phyloP scores from a whole-genome alignment of 139 green algal species.

The Ettlia oleoabundans region DNA sequence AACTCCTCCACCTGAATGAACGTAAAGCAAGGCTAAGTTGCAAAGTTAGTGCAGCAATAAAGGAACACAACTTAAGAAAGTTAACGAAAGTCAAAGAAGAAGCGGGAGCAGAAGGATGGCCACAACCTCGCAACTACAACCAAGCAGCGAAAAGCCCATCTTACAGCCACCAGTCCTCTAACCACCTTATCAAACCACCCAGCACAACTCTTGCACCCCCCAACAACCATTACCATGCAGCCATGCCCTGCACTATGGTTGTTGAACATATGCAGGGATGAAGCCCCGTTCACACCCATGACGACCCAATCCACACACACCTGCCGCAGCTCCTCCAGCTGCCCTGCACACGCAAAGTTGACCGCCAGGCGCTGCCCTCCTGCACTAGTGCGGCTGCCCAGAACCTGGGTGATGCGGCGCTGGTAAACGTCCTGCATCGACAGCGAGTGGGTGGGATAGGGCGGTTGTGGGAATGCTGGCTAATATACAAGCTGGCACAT shows the following conservation, averaged over 20 bases:
- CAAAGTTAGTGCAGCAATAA: not conserved
- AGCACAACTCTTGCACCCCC: too few species aligned
- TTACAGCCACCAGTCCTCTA: too few species aligned
- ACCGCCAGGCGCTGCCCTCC: conserved; percentile 34
- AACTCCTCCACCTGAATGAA: conserved; percentile 34
- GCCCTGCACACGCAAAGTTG: conserved; percentile 35
- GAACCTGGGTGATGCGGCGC: conserved; percentile 28
- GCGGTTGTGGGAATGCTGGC: too few species aligned
- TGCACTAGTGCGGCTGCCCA: conserved; percentile 32
- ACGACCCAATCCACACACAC: not conserved
- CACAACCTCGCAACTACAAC: not conserved
- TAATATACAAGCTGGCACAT: not conserved
- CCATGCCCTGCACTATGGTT: not conserved
- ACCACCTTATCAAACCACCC: too few species aligned
- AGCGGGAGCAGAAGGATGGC: not conserved
- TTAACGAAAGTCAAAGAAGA: too few species aligned
- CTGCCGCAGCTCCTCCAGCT: conserved; percentile 35
- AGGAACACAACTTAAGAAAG: too few species aligned
- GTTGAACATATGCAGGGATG: not conserved
- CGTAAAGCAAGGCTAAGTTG: too few species aligned
- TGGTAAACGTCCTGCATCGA: conserved; percentile 6
- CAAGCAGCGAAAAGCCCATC: not conserved
- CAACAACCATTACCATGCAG: too few species aligned
- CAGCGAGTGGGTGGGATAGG: not conserved
- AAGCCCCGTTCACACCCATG: not conserved